Conservation (phyloP, 2,329 filamentous ascomycete genomes). For the Phaeosphaeriaceae sp. region DNA sequence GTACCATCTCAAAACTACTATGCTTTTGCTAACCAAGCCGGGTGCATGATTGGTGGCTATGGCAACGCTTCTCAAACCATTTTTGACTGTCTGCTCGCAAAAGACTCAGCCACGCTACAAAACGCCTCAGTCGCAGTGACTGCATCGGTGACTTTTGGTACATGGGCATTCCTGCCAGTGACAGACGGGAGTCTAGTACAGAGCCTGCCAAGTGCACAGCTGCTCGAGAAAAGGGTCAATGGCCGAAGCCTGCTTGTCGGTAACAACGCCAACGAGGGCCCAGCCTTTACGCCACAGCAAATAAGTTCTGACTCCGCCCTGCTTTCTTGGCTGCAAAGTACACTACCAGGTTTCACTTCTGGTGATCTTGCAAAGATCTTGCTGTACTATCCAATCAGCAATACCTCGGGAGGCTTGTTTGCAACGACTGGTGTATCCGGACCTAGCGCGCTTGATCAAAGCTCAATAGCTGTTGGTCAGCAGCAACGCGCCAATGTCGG, state of each 20-base stretch:
- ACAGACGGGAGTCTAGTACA: constrained; percentile 52
- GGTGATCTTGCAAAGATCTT: constrained; percentile 49
- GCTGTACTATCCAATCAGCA: constrained; percentile 44
- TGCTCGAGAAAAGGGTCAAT: constrained; percentile 47
- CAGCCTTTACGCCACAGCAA: constrained; percentile 51
- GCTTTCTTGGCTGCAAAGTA: constrained; percentile 52
- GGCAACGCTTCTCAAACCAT: constrained; percentile 35
- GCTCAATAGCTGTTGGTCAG: constrained; percentile 58
- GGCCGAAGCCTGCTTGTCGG: constrained; percentile 44
- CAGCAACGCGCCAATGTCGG: constrained; percentile 56
- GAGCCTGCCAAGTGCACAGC: constrained; percentile 47
- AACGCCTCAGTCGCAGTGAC: constrained; percentile 44
- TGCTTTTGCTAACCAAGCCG: constrained; percentile 47
- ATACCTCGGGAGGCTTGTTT: constrained; percentile 29
- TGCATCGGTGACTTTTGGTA: constrained; percentile 47
- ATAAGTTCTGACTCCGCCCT: constrained; percentile 53
- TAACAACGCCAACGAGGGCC: constrained; percentile 61
- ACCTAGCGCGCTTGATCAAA: constrained; percentile 60
- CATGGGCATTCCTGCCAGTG: constrained; percentile 54
- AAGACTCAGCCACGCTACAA: constrained; percentile 46
- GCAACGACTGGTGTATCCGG: constrained; percentile 40
- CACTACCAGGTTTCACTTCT: constrained; percentile 42
- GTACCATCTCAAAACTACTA: constrained; percentile 56
- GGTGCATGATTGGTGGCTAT: constrained; percentile 29
- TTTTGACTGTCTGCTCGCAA: constrained; percentile 52